Evolutionary conservation across 768 basidiomycete species (phyloP).

Genomic region (Leucosporidium yakuticum): DNA sequence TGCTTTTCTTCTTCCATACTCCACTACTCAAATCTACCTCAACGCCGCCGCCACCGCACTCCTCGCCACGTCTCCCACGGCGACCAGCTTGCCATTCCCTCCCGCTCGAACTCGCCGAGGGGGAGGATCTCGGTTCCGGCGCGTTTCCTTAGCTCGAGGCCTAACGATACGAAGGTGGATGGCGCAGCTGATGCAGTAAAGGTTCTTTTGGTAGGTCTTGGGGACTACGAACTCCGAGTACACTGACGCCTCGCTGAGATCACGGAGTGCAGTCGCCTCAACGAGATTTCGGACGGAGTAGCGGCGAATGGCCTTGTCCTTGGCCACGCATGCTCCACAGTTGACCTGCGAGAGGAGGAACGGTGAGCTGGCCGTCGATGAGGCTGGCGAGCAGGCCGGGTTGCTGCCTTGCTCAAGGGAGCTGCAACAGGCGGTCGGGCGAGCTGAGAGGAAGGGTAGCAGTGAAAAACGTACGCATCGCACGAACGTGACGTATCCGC

Average conservation of each 20-base stretch:
- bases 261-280: constrained; percentile 86
- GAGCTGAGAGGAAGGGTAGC: constrained; percentile 68
- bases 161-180: constrained; percentile 99
- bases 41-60: background rate
- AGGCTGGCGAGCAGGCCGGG: background rate
- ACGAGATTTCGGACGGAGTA: constrained; percentile 99
- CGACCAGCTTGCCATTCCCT: constrained; percentile 32
- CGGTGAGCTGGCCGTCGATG: constrained; percentile 56
- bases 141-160: constrained; percentile 88
- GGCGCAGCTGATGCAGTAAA: constrained; percentile 95
- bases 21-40: background rate
- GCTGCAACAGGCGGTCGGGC: constrained; percentile 52
- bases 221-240: constrained; percentile 51
- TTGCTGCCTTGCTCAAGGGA: too few species aligned
- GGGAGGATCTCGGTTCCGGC: constrained; percentile 93
- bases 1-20: too few species aligned
- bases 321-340: constrained; percentile 84
- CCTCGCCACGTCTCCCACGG: background rate
- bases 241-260: constrained; percentile 90
- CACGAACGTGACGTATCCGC: constrained; percentile 86
- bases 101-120: constrained; percentile 60
- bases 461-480: constrained; percentile 89
- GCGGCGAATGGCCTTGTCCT: constrained; percentile 46
- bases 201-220: constrained; percentile 46
- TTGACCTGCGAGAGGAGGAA: background rate